Base-by-base conservation (phyloP, 2,329 filamentous ascomycete species). In the Xylariales sp. region DNA sequence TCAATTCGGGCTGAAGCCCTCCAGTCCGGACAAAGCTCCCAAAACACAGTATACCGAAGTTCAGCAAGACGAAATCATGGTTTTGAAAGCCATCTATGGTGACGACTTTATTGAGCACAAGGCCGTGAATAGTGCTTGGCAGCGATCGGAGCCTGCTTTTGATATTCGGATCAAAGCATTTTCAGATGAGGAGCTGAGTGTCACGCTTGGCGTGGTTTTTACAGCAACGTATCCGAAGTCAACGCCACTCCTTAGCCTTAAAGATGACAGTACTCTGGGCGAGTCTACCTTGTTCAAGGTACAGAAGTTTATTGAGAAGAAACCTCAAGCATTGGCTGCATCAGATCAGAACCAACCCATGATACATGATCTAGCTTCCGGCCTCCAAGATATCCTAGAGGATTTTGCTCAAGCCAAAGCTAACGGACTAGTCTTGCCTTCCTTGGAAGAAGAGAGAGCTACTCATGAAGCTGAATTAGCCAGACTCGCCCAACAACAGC, bases 221-320 rank as follows among this genome's bases (percentile, higher is more conserved):
- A 93, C 88, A 7, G 86, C 89, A 5, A 95, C 90, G 1, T 97
- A 97, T 60, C 93, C 91, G 4, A 95, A 88, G 58, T 86, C 88
- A 2, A 69, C 81, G 2, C 90, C 90, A 1, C 68, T 88, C 9
- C 65, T 95, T 11, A 80, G 75, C 4, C 58, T 94, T 32, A 83
- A 86, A 49, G 72, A 81, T 41, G 67, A 80, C 31, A 70, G 73
- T 19, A 72, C 76, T 32, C 69, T 95, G 42, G 80, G 81, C 31
- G 83, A 85, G 52, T 81, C 78, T 40, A 87, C 85, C 1, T 73
- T 78, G 44, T 84, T 80, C 57, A 85, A 84, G 54, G 74, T 95
- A 12, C 76, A 81, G 47, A 80, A 76, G 42, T 77, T 76, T 40
- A 64, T 84, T 41, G 76, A 82, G 53, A 73, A 70, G 0, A 70